Evolutionary conservation across 352 stramenopile species (phyloP).

Genomic region (Phytophthora tubulina): DNA sequence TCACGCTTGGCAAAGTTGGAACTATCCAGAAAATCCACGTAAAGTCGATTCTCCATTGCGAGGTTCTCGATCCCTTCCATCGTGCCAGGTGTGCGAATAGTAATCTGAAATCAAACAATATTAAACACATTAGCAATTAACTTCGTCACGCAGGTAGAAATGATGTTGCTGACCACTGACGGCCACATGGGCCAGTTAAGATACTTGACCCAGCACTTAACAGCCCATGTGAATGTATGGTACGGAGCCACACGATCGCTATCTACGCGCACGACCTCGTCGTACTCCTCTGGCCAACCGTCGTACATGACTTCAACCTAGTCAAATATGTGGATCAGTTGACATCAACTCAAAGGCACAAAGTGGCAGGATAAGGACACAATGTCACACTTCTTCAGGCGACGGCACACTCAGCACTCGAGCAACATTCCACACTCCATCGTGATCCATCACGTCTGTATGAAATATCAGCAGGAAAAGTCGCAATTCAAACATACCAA

Average conservation of each 20-base stretch:
- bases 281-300: constrained; percentile 64
- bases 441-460: constrained; percentile 66
- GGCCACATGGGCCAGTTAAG: constrained; percentile 82
- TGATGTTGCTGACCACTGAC: constrained; percentile 47
- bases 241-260: constrained; percentile 69
- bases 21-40: constrained; percentile 69
- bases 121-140: neutral
- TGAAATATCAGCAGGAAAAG: neutral
- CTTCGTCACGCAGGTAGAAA: neutral
- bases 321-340: neutral
- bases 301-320: constrained; percentile 80
- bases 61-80: constrained; percentile 47
- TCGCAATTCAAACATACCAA: neutral
- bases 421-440: constrained; percentile 75
- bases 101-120: constrained; percentile 48
- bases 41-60: constrained; percentile 45
- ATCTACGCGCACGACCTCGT: constrained; percentile 69
- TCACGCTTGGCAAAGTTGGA: constrained; percentile 47
- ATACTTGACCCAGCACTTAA: constrained; percentile 85
- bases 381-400: constrained; percentile 21
- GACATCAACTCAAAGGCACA: neutral
- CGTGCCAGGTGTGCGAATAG: constrained; percentile 63
- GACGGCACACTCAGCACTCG: constrained; percentile 48
- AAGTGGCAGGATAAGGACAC: neutral
- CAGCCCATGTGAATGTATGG: constrained; percentile 80